Conservation (phyloP, 2,329 filamentous ascomycete genomes). For the Paracorniculantispora psalliotae region DNA sequence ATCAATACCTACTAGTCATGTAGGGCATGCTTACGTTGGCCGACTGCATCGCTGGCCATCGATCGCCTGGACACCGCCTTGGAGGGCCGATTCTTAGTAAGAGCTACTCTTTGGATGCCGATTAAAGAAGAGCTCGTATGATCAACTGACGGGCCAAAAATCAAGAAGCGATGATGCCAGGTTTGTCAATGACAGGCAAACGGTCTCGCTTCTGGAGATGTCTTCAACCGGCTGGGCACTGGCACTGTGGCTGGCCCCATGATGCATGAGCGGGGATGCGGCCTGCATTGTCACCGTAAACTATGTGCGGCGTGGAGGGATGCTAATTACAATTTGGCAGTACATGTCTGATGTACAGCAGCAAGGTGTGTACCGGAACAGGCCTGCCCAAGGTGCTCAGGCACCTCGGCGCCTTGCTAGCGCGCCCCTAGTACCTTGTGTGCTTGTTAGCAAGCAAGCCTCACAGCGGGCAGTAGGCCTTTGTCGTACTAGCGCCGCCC, state of each 20-base stretch:
- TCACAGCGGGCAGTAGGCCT: neutral
- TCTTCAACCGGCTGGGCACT: neutral
- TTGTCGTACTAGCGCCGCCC: neutral
- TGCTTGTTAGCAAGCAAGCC: neutral
- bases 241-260: neutral
- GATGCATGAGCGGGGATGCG: neutral
- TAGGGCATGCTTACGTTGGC: constrained; percentile 8
- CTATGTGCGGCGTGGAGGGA: neutral
- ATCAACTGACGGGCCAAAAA: too few relatives aligned
- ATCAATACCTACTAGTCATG: neutral
- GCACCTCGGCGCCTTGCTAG: neutral
- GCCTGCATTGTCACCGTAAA: constrained; percentile 1
- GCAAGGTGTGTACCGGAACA: neutral
- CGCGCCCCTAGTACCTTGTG: neutral
- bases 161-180: neutral
- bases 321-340: neutral
- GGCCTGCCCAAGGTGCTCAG: neutral
- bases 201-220: neutral
- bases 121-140: neutral
- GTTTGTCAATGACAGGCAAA: neutral
- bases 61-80: neutral
- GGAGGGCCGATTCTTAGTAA: neutral
- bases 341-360: neutral
- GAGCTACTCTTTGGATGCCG: neutral
- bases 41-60: neutral